Base-by-base conservation (phyloP, 345 rosid species). In the Gossypium anomalum region DNA sequence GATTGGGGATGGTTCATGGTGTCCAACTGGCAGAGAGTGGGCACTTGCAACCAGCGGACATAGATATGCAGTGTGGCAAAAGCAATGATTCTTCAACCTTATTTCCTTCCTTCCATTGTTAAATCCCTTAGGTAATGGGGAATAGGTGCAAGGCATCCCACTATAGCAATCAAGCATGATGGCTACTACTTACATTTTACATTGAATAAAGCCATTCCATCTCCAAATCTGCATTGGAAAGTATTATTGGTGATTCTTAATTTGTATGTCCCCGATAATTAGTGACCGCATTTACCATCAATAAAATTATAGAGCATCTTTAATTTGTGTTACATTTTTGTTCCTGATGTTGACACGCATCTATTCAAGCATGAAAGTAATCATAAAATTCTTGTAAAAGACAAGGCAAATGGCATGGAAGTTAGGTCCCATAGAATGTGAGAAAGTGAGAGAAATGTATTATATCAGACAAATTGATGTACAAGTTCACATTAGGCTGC, bases 1-100 rank as follows among this genome's bases (percentile, higher is more conserved):
- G 86, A 81, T 94, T 55, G 97, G 98, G 52, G 93, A 90, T 51
- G 94, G 91, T 45, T 92, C 97, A 38, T 94, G 98, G 98, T 87
- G 89, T 76, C 98, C 98, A 55, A 80, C 89, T 49, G 93, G 88
- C 34, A 85, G 71, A 71, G 97, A 92, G 48, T 94, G 98, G 97
- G 85, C 79, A 3, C 78, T 94, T 22, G 92, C 93, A 19, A 86
- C 97, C n/a, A 60, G 64, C 64, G 98, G 97, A 65, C 88, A 89
- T 53, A 73, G 89, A 66, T 94, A 89, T 67, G 56, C 56, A 22
- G 70, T 67, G 51, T 67, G 71, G 71, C 38, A 47, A 22, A 67
- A 67, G 71, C 55, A 47, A 47, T 67, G 55, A 67, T 67, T 67
- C 71, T 17, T 22, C 23, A 16, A 25, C 43, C 43, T 45, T 34